Conservation (phyloP, 768 basidiomycete genomes). For the Lactarius akahatsu region DNA sequence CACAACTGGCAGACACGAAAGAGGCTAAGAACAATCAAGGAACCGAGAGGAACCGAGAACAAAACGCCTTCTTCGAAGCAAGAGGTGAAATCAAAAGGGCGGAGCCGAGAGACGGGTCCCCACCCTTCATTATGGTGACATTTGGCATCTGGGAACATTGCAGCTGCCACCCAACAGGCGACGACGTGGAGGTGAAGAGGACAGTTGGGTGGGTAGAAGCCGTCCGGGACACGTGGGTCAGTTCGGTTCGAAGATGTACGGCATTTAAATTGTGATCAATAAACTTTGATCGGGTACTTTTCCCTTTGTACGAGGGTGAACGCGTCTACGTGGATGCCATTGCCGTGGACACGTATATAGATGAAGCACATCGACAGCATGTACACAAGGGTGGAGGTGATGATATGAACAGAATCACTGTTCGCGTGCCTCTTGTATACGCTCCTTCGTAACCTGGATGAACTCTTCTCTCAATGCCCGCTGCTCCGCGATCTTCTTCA, state of each 20-base stretch:
- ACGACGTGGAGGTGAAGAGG: background rate
- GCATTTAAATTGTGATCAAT: background rate
- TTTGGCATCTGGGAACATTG: slow-evolving; percentile 15
- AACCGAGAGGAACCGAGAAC: slow-evolving; percentile 50
- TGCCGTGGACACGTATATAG: background rate
- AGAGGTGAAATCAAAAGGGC: slow-evolving; percentile 73
- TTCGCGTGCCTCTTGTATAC: slow-evolving; percentile 33
- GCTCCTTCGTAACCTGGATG: slow-evolving; percentile 40
- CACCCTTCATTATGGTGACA: slow-evolving; percentile 68
- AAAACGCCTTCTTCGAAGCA: slow-evolving; percentile 80
- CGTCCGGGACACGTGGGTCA: background rate
- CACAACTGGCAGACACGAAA: slow-evolving; percentile 39
- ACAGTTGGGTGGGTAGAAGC: background rate
- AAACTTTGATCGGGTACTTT: background rate
- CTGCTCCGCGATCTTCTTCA: slow-evolving; percentile 50
- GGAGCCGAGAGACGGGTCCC: slow-evolving; percentile 52
- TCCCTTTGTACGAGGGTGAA: background rate
- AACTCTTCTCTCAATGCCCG: slow-evolving; percentile 44
- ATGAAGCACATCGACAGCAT: background rate
- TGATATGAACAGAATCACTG: background rate
- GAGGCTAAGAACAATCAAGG: slow-evolving; percentile 46
- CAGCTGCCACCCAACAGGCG: background rate
- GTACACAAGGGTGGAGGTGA: background rate
- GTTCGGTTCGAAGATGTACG: background rate
- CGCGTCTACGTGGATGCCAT: background rate